Evolutionary conservation across 2,329 filamentous ascomycete genomes (phyloP).

Genomic region (Fusarium sp.): DNA sequence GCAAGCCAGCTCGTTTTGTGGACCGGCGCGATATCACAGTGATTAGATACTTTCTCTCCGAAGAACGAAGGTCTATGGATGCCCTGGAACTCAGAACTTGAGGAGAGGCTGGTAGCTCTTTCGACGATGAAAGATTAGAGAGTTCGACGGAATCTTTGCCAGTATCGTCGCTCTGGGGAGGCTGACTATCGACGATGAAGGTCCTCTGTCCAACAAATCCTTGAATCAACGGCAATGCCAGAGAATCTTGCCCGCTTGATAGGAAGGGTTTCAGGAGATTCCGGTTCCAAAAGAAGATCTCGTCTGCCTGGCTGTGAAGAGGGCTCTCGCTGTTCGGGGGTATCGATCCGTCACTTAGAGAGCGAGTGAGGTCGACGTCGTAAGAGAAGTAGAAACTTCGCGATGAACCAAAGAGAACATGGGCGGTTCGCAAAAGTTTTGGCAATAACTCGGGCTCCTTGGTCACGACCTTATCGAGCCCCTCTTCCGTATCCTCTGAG

Average conservation of each 20-base stretch:
- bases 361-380: slow-evolving; percentile 88
- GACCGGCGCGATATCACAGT: slow-evolving; percentile 93
- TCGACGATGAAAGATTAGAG: slow-evolving; percentile 48
- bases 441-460: slow-evolving; percentile 69
- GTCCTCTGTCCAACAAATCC: slow-evolving; percentile 90
- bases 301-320: slow-evolving; percentile 77
- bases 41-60: slow-evolving; percentile 74
- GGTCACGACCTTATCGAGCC: slow-evolving; percentile 32
- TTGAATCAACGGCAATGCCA: slow-evolving; percentile 87
- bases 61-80: slow-evolving; percentile 54
- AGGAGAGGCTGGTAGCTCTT: slow-evolving; percentile 39
- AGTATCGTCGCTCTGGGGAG: slow-evolving; percentile 61
- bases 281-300: slow-evolving; percentile 90
- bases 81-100: slow-evolving; percentile 37
- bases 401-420: slow-evolving; percentile 83
- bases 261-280: slow-evolving; percentile 79
- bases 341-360: slow-evolving; percentile 51
- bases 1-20: slow-evolving; percentile 83
- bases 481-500: slow-evolving; percentile 49
- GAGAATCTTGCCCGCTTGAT: slow-evolving; percentile 72
- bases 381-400: slow-evolving; percentile 96
- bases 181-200: slow-evolving; percentile 76
- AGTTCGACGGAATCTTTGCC: slow-evolving; percentile 59
- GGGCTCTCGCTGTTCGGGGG: slow-evolving; percentile 53
- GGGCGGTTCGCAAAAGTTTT: slow-evolving; percentile 84